Conservation (phyloP, 192 early-diverging fungal species). For the Umbelopsis vinacea region DNA sequence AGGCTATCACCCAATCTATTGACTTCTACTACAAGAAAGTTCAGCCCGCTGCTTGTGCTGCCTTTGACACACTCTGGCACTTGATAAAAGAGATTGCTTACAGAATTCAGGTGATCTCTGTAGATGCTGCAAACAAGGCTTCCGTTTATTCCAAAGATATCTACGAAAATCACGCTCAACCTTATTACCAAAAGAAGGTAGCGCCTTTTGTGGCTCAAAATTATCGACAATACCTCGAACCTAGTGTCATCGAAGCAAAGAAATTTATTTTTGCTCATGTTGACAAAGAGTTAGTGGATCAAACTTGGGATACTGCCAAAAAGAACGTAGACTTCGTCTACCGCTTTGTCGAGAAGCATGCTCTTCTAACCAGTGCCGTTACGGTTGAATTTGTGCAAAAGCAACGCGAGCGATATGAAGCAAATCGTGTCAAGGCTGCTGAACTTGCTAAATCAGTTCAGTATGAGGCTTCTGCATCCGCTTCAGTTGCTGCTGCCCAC, state of each 20-base stretch:
- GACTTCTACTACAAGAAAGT: neutral
- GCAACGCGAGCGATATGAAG: neutral
- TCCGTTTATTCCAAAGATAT: neutral
- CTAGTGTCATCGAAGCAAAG: constrained; percentile 9
- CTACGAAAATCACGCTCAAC: neutral
- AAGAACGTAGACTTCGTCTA: neutral
- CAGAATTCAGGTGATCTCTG: neutral
- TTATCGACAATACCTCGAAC: neutral
- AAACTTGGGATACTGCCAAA: constrained; percentile 1
- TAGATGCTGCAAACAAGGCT: neutral
- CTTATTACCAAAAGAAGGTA: constrained; percentile 1
- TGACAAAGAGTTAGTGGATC: neutral
- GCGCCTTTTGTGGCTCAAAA: neutral
- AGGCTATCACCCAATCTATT: neutral
- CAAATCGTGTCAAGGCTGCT: neutral
- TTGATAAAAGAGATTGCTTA: neutral
- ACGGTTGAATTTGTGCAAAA: neutral
- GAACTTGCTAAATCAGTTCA: neutral
- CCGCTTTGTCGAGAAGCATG: neutral
- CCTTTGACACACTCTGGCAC: neutral
- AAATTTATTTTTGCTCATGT: constrained; percentile 13
- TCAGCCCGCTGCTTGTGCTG: neutral
- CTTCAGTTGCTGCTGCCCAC: neutral
- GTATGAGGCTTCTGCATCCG: neutral
- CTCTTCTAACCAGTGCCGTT: neutral